Percentiles rank a stretch among this genome's conserved stretches.
These are phyloP conservation scores for Magnaporthiopsis poae DNA, from an alignment of 2,329 filamentous ascomycete genomes.

Conservation along the genomic window DNA sequence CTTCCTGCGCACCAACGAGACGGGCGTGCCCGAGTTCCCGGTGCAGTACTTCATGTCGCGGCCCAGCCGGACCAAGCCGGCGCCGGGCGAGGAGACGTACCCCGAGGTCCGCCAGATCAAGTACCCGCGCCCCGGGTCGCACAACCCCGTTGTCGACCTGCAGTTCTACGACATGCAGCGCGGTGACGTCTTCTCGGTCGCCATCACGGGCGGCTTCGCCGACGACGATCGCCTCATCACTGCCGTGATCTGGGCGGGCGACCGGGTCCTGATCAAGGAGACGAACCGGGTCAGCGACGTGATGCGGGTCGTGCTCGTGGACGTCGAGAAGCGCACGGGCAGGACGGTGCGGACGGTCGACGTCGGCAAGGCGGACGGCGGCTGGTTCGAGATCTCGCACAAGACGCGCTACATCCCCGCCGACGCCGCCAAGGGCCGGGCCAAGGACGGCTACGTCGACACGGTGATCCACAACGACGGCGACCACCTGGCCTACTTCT, in stretches of 20 bases:
- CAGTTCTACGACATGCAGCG: slow-evolving; percentile 78
- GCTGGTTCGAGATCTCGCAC: slow-evolving; percentile 93
- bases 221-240: slow-evolving; percentile 83
- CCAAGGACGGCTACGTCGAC: slow-evolving; percentile 85
- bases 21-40: slow-evolving; percentile 79
- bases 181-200: slow-evolving; percentile 68
- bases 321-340: slow-evolving; percentile 63
- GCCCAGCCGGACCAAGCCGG: slow-evolving; percentile 63
- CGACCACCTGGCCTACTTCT: slow-evolving; percentile 89
- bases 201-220: slow-evolving; percentile 65
- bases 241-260: slow-evolving; percentile 82
- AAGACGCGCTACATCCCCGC: slow-evolving; percentile 78
- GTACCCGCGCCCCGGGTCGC: slow-evolving; percentile 89
- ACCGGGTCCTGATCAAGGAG: slow-evolving; percentile 75
- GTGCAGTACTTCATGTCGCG: slow-evolving; percentile 86
- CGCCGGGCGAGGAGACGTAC: slow-evolving; percentile 70
- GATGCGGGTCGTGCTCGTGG: slow-evolving; percentile 78
- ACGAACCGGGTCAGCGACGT: slow-evolving; percentile 90
- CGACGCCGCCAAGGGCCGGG: slow-evolving; percentile 63
- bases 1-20: slow-evolving; percentile 89
- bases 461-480: slow-evolving; percentile 76
- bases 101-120: slow-evolving; percentile 88
- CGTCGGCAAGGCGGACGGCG: slow-evolving; percentile 76
- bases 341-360: slow-evolving; percentile 72
- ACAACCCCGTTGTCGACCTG: slow-evolving; percentile 81